phyloP scores from a whole-genome alignment of 805 yeast species.

The Clavispora asparagi region DNA sequence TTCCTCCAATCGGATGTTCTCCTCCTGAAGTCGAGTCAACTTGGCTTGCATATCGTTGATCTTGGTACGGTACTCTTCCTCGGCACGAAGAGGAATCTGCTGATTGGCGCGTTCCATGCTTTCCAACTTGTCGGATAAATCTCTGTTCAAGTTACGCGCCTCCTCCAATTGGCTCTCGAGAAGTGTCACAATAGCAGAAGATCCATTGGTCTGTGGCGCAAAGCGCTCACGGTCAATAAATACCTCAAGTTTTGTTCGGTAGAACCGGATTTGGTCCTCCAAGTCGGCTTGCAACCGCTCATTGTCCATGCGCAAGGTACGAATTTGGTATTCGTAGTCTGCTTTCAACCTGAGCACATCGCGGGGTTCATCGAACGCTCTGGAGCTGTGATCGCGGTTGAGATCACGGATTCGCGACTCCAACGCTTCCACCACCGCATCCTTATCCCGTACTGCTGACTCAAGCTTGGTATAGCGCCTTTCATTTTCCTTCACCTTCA shows the following conservation, averaged over 20 bases:
- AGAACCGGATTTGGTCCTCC: slow-evolving; percentile 29
- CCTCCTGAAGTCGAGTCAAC: slow-evolving; percentile 3
- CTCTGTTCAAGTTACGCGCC: slow-evolving; percentile 21
- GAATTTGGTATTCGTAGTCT: slow-evolving; percentile 34
- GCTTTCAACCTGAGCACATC: slow-evolving; percentile 24
- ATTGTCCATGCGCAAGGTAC: slow-evolving; percentile 33
- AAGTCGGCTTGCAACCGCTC: slow-evolving; percentile 30
- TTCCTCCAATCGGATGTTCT: slow-evolving; percentile 3
- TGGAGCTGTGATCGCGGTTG: slow-evolving; percentile 18
- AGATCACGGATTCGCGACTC: slow-evolving; percentile 28
- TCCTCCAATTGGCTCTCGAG: slow-evolving; percentile 32
- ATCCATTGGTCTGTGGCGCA: slow-evolving; percentile 1
- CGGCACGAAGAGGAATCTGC: slow-evolving; percentile 2
- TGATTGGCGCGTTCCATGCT: slow-evolving; percentile 8
- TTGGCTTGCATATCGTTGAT: slow-evolving; percentile 16
- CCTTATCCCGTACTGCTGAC: slow-evolving; percentile 26
- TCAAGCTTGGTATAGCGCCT: slow-evolving; percentile 14
- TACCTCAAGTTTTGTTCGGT: slow-evolving; percentile 25
- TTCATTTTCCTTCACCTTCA: slow-evolving; percentile 17
- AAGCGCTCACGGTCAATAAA: slow-evolving; percentile 13
- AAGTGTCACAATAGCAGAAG: slow-evolving; percentile 15
- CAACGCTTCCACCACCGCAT: slow-evolving; percentile 29
- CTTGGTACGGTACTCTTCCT: slow-evolving; percentile 4
- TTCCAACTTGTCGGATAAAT: slow-evolving; percentile 19
- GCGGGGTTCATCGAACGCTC: background rate